These are phyloP conservation scores for Epichloe gansuensis DNA, from an alignment of 2,329 filamentous ascomycete genomes.

Conservation along the genomic window DNA sequence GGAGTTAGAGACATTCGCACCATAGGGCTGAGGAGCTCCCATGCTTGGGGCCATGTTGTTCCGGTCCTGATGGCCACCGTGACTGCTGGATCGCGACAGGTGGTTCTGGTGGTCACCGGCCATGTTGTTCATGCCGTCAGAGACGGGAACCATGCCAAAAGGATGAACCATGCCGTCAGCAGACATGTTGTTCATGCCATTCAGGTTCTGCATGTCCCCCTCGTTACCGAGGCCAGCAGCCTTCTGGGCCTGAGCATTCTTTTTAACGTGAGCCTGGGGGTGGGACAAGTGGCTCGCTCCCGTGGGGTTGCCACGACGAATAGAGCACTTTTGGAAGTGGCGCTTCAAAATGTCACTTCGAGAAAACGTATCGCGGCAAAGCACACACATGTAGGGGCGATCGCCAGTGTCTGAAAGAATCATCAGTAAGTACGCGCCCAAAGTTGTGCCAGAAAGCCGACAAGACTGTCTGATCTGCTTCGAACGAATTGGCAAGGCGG, in stretches of 20 bases:
- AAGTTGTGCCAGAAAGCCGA: slow-evolving; percentile 13
- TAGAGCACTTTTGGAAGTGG: slow-evolving; percentile 98
- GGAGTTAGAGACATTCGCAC: slow-evolving; percentile 42
- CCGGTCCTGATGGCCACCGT: slow-evolving; percentile 42
- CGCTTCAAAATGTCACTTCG: slow-evolving; percentile 97
- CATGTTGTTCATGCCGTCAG: slow-evolving; percentile 47
- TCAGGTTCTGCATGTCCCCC: slow-evolving; percentile 45
- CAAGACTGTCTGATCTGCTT: not conserved
- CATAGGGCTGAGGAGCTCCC: slow-evolving; percentile 42
- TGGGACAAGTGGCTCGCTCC: slow-evolving; percentile 90
- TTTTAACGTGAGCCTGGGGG: slow-evolving; percentile 79
- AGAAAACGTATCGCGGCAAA: slow-evolving; percentile 96
- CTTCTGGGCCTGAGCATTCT: slow-evolving; percentile 51
- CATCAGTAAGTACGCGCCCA: slow-evolving; percentile 15
- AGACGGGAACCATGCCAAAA: slow-evolving; percentile 42
- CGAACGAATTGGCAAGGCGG: not conserved
- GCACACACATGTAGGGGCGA: slow-evolving; percentile 93
- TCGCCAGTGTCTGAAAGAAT: slow-evolving; percentile 71
- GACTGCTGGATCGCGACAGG: slow-evolving; percentile 48
- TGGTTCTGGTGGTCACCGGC: slow-evolving; percentile 44
- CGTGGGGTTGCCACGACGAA: slow-evolving; percentile 88
- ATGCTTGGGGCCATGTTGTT: slow-evolving; percentile 41
- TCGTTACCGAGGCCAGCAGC: slow-evolving; percentile 37
- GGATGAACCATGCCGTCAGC: slow-evolving; percentile 44
- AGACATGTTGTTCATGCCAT: slow-evolving; percentile 45